Conservation (phyloP, 2,329 filamentous ascomycete genomes). For the Scolecobasidium constrictum region DNA sequence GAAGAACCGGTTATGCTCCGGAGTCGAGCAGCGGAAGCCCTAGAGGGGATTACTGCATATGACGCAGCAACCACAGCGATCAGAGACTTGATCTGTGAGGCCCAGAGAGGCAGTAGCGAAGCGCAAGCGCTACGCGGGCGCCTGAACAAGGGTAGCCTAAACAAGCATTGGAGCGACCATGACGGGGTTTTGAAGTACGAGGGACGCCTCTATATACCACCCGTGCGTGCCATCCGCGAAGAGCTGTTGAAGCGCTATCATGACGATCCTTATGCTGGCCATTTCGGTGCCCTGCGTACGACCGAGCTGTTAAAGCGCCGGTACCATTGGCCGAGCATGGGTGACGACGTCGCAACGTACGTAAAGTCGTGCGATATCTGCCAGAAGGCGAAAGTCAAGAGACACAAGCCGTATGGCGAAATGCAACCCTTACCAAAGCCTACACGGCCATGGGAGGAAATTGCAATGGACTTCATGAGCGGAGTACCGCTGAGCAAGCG, state of each 20-base stretch:
- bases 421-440: conserved; percentile 9
- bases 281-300: conserved; percentile 3
- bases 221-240: background rate
- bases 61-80: background rate
- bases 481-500: conserved; percentile 8
- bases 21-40: too few species aligned
- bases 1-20: background rate
- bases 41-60: background rate
- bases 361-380: conserved; percentile 12
- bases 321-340: conserved; percentile 12
- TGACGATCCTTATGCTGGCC: conserved; percentile 4
- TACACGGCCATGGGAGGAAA: conserved; percentile 7
- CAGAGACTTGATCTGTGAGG: background rate
- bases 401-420: conserved; percentile 6
- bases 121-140: background rate
- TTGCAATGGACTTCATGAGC: conserved; percentile 14
- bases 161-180: conserved; percentile 1
- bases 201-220: background rate
- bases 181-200: background rate
- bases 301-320: background rate
- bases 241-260: conserved; percentile 4
- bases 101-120: background rate
- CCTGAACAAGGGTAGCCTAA: background rate
- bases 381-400: conserved; percentile 9
- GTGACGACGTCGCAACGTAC: conserved; percentile 15